Percentiles rank a stretch among this genome's conserved stretches.
Evolutionary conservation across 129 eudicot species (phyloP).

Genomic region (Artemisia tridentata): DNA sequence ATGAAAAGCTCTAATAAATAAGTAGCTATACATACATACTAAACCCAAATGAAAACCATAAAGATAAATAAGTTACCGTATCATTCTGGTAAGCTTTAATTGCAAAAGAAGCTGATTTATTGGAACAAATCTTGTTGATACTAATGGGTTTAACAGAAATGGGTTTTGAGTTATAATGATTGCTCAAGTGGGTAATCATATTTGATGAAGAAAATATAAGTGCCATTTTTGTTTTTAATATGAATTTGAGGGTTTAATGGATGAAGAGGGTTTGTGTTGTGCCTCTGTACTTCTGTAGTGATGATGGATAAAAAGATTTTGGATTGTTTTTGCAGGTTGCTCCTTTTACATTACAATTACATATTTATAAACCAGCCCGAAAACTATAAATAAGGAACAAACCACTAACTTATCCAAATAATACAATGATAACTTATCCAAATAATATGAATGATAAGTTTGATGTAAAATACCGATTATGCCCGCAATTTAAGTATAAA

Average conservation of each 20-base stretch:
- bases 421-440: no score
- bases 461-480: no score
- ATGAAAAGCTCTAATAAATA: no score
- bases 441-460: no score
- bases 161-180: slow-evolving; percentile 23
- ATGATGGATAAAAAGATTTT: slow-evolving; percentile 20
- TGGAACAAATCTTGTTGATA: slow-evolving; percentile 23
- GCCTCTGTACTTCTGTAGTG: no score
- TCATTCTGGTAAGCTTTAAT: slow-evolving; percentile 25
- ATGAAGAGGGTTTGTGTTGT: neutral
- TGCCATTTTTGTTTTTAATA: slow-evolving; percentile 5
- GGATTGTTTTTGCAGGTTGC: neutral
- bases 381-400: no score
- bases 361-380: no score
- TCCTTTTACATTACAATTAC: no score
- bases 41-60: no score
- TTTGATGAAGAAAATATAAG: slow-evolving; percentile 26
- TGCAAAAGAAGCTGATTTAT: slow-evolving; percentile 15
- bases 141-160: slow-evolving; percentile 25
- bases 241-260: no score
- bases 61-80: slow-evolving; percentile 4
- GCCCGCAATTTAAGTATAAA: no score
- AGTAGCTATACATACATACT: neutral
- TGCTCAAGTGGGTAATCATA: slow-evolving; percentile 23
- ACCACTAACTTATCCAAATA: no score